Evolutionary conservation across 2,329 filamentous ascomycete genomes (phyloP), one percentile per base, ranked within the genome.

Genomic region (Penicillium digitatum): DNA sequence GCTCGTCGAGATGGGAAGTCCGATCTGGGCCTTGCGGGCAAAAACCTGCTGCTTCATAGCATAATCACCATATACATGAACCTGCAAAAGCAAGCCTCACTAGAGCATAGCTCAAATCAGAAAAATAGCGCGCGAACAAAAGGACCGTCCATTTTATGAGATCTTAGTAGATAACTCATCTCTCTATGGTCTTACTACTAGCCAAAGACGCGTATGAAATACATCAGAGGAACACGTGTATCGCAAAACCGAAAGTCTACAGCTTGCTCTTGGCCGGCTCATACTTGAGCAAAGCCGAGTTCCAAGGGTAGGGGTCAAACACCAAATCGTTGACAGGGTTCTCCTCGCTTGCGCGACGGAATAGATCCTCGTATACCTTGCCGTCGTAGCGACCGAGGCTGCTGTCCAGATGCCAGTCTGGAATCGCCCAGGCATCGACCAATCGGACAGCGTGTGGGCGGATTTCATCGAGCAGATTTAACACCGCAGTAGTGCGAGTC

Each of bases 291-390:
- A 88, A 64, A 3, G 81, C 78, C 57, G 77, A 76, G 56, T 75
- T 85, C 62, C 85, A 79, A 7, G 87, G 87, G 69, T 90, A 88
- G 1, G 87, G 87, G 63, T 91, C 87, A 54, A 90, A 83, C 0
- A 85, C 85, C 53, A 89, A 76, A 18, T 83, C 80, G 66, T 91
- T 91, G 42, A 91, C 74, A 1, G 88, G 88, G 66, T 91, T 91
- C 63, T 87, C 73, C 76, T 88, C 81, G 57, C 82, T 86, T 0
- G 88, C 88, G 14, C 88, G 76, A 65, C 85, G 77, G 74, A 90
- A 91, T 77, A 91, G 79, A 64, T 90, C 88, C 69, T 89, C 86
- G 63, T 91, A 91, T 1, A 90, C 88, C 64, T 87, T 85, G 20
- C 88, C 88, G 57, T 91, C 88, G 40, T 81, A 82, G 1, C 87